Base-by-base conservation (phyloP, 1,139 yeast species). In the Saccharomycopsis phalli region DNA sequence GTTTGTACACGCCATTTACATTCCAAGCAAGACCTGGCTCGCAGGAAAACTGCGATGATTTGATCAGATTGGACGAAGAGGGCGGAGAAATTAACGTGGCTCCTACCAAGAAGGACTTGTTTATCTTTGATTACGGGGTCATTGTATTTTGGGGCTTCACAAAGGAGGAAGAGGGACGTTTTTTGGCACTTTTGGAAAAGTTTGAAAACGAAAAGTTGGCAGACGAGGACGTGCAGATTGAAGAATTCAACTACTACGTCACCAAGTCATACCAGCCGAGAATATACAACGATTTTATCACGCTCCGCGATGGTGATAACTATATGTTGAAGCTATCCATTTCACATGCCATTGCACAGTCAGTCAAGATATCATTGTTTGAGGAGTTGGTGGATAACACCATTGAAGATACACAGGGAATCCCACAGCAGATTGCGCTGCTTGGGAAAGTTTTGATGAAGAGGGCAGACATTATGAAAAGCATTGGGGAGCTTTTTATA, bases 121-220 rank as follows among this genome's bases (percentile, higher is more conserved):
- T 91, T 54, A 74, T 91, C 4, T 79, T 91, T 56, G 78, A 78
- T 41, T 91, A 91, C 55, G 98, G 98, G 13, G 94, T 91, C 16
- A 84, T 91, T 13, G 97, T 91, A 13, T 87, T 91, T 54, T 91
- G 98, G 98, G 93, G 93, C 55, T 87, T 91, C 51, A 79, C 93
- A 2, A 95, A 87, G 55, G 68, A 76, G 7, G 96, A 91, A 54
- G 98, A 91, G 54, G 84, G 86, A 63, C 91, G 88, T 53, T 76
- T 91, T 16, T 68, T 91, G 43, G 96, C 96, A 0, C 97, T 91
- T 56, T 66, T 91, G 50, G 83, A 71, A 34, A 58, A 54, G 27
- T 62, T 88, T 29, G 73, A 83, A 29, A 67, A 81, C 5, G 73
- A 86, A 41, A 94, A 95, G 0, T 71, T 83, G 33, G 80, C 78